These are phyloP conservation scores for Trematosphaeria pertusa DNA, from an alignment of 2,329 filamentous ascomycete genomes.

Conservation along the genomic window DNA sequence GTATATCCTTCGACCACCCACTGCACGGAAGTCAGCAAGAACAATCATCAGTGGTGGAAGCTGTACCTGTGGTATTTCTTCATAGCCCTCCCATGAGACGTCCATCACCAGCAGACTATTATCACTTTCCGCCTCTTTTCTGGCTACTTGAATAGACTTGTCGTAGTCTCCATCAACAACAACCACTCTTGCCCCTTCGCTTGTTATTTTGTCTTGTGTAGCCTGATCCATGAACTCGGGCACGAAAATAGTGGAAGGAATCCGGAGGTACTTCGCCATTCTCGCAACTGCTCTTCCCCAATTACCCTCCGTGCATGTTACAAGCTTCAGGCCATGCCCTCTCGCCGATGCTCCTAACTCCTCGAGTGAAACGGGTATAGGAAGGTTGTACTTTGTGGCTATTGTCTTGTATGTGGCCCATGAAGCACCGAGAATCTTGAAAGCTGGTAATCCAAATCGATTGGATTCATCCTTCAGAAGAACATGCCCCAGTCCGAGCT, in stretches of 20 bases:
- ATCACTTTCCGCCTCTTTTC: constrained; percentile 48
- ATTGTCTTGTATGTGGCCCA: constrained; percentile 73
- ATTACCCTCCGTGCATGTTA: constrained; percentile 77
- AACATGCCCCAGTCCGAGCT: constrained; percentile 61
- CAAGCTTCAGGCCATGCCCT: constrained; percentile 51
- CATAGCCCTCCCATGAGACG: constrained; percentile 70
- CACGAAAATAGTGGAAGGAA: constrained; percentile 68
- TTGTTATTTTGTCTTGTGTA: constrained; percentile 62
- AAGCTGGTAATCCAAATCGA: constrained; percentile 73
- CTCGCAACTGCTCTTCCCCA: constrained; percentile 75
- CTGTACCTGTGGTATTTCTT: constrained; percentile 66
- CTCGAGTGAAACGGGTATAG: constrained; percentile 52
- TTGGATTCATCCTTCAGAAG: constrained; percentile 75
- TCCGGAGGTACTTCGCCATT: constrained; percentile 67
- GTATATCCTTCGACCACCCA: constrained; percentile 82
- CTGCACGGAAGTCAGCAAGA: constrained; percentile 33
- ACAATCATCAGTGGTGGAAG: background rate
- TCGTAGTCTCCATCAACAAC: constrained; percentile 69
- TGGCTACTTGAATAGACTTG: constrained; percentile 61
- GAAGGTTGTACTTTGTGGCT: constrained; percentile 52
- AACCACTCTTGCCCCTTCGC: constrained; percentile 68
- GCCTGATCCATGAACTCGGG: constrained; percentile 63
- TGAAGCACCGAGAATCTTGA: constrained; percentile 82
- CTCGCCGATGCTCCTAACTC: constrained; percentile 48
- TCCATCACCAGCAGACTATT: constrained; percentile 70